A percentile compares a stretch with the other conserved stretches of the same genome.
These are phyloP conservation scores for Porphyrellus cyaneotinctus DNA, from an alignment of 768 basidiomycete species.

Conservation along the genomic window DNA sequence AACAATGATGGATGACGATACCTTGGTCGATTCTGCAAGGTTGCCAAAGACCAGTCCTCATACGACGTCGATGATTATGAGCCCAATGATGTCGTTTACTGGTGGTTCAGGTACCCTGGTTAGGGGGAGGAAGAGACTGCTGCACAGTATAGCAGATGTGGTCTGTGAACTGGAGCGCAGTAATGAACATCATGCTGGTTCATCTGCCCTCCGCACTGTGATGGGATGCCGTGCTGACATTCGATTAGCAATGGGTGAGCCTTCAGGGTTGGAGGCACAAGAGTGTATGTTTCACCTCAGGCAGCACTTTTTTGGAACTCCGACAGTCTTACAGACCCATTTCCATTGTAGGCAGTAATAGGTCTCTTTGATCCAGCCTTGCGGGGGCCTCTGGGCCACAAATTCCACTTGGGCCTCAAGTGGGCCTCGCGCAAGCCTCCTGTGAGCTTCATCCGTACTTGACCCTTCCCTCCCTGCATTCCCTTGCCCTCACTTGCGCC, in stretches of 20 bases:
- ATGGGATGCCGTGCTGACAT: neutral
- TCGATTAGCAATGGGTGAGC: conserved; percentile 27
- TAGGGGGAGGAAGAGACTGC: conserved; percentile 33
- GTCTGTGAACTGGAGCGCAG: conserved; percentile 42
- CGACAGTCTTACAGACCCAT: no score
- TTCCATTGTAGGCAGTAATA: no score
- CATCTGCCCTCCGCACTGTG: conserved; percentile 5
- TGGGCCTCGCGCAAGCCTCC: no score
- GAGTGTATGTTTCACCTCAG: conserved; percentile 33
- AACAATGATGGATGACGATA: conserved; percentile 24
- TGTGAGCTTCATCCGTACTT: no score
- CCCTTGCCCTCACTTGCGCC: no score
- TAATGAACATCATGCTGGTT: conserved; percentile 29
- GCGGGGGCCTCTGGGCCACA: no score
- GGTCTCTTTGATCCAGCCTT: no score
- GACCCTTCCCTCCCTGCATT: no score
- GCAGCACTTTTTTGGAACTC: no score
- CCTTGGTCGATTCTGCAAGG: conserved; percentile 17
- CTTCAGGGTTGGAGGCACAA: conserved; percentile 36
- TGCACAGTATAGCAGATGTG: conserved; percentile 40
- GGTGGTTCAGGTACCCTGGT: conserved; percentile 1
- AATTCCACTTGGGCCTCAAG: no score
- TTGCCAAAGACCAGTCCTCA: conserved; percentile 21
- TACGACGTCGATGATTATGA: conserved; percentile 15
- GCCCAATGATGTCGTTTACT: conserved; percentile 5